Conservation (phyloP, 1,139 yeast species). For the Torulaspora globosa region DNA sequence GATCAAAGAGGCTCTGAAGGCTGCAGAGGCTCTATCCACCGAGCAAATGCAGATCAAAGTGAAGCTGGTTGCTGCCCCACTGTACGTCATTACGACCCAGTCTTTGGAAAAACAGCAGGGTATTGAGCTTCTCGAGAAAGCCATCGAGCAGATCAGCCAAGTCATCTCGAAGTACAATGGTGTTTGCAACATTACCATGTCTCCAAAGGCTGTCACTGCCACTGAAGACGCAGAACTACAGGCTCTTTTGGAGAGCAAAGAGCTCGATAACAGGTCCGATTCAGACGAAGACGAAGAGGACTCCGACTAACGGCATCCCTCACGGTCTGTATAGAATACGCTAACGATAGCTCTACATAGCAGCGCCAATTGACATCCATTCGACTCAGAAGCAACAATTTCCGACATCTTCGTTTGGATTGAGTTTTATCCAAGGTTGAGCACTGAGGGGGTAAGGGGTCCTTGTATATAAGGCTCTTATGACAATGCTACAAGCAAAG, state of each 20-base stretch:
- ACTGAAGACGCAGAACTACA: conserved; percentile 97
- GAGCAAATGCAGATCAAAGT: conserved; percentile 86
- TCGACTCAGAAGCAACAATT: neutral
- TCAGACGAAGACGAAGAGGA: conserved; percentile 58
- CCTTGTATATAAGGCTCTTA: conserved; percentile 1
- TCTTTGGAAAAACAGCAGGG: conserved; percentile 91
- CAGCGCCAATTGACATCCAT: neutral
- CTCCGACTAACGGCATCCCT: conserved; percentile 30
- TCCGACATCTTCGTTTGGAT: conserved; percentile 1
- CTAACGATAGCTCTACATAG: conserved; percentile 4
- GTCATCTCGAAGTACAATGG: conserved; percentile 77
- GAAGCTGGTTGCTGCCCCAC: conserved; percentile 95
- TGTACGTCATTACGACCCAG: conserved; percentile 88
- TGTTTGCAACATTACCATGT: conserved; percentile 88
- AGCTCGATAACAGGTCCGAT: conserved; percentile 59
- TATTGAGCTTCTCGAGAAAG: conserved; percentile 67
- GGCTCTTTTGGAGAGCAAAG: conserved; percentile 79
- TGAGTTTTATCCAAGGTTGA: conserved; percentile 1
- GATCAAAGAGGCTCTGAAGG: conserved; percentile 78
- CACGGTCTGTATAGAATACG: conserved; percentile 6
- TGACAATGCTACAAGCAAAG: neutral
- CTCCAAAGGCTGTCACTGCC: conserved; percentile 98
- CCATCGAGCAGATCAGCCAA: conserved; percentile 70
- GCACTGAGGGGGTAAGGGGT: conserved; percentile 14
- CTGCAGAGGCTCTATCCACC: conserved; percentile 81